Evolutionary conservation across 148 eudicot genomes (phyloP).

Genomic region (Persicaria tinctoria): DNA sequence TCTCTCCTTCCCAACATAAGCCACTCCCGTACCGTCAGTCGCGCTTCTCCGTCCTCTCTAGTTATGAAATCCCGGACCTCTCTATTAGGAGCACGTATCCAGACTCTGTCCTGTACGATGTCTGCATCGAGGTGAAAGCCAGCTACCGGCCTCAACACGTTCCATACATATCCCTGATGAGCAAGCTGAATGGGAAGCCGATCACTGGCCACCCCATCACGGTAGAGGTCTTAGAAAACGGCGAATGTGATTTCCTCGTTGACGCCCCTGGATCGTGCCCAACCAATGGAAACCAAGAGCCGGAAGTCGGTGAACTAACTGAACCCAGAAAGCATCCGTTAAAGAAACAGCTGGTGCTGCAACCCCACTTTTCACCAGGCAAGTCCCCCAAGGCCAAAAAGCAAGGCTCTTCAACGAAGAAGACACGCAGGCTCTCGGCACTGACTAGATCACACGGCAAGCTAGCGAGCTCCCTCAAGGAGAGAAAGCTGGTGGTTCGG

Average conservation of each 20-base stretch:
- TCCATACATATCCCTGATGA: constrained; percentile 75
- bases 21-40: constrained; percentile 44
- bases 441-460: constrained; percentile 34
- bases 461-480: constrained; percentile 16
- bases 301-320: constrained; percentile 20
- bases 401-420: constrained; percentile 39
- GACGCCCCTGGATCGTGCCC: constrained; percentile 19
- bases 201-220: constrained; percentile 68
- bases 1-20: constrained; percentile 24
- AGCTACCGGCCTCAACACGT: constrained; percentile 51
- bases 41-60: constrained; percentile 36
- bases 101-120: constrained; percentile 39
- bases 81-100: constrained; percentile 13
- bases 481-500: constrained; percentile 30
- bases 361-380: constrained; percentile 19
- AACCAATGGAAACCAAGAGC: constrained; percentile 36
- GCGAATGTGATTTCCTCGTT: constrained; percentile 33
- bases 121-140: constrained; percentile 53
- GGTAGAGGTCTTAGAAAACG: constrained; percentile 60
- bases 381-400: constrained; percentile 39
- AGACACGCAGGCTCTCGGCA: constrained; percentile 74
- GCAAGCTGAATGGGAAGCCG: constrained; percentile 55
- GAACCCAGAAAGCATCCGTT: constrained; percentile 20
- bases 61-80: constrained; percentile 37
- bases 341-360: constrained; percentile 24